Evolutionary conservation across 2,329 filamentous ascomycete genomes (phyloP).

Genomic region (Fusarium sp.): DNA sequence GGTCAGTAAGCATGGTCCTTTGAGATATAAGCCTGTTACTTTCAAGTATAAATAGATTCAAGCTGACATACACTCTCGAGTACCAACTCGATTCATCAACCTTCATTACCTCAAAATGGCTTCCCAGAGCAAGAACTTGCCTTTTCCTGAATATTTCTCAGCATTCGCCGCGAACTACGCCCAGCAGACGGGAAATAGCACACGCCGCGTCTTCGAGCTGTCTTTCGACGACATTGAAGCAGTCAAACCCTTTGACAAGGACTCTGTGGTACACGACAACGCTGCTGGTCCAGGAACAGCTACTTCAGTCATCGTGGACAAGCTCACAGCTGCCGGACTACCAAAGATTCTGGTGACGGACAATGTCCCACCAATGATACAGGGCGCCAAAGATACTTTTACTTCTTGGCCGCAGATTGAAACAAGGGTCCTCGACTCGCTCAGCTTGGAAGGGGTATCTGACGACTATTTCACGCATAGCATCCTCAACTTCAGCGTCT

Average conservation of each 20-base stretch:
- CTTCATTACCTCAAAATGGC: not conserved
- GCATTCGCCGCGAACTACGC: slow-evolving; percentile 44
- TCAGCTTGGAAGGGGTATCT: slow-evolving; percentile 32
- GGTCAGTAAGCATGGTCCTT: too few relatives aligned
- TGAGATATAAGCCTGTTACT: not conserved
- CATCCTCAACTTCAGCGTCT: slow-evolving; percentile 49
- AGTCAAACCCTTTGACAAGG: slow-evolving; percentile 31
- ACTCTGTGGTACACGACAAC: slow-evolving; percentile 48
- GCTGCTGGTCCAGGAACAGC: slow-evolving; percentile 50
- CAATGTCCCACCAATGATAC: slow-evolving; percentile 35
- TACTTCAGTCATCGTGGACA: slow-evolving; percentile 41
- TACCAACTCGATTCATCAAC: not conserved
- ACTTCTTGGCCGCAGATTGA: slow-evolving; percentile 10
- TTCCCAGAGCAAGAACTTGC: slow-evolving; percentile 20
- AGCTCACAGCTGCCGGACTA: not conserved
- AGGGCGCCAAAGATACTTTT: slow-evolving; percentile 31
- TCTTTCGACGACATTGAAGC: slow-evolving; percentile 32
- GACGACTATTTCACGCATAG: slow-evolving; percentile 42
- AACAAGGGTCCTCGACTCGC: slow-evolving; percentile 34
- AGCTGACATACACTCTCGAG: not conserved
- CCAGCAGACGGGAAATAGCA: slow-evolving; percentile 46
- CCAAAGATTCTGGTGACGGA: slow-evolving; percentile 35
- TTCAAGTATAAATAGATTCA: not conserved
- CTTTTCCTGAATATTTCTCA: slow-evolving; percentile 41
- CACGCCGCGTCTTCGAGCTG: slow-evolving; percentile 38